Evolutionary conservation across 1,139 yeast genomes (phyloP), one percentile per base, ranked within the genome.

Genomic region (Torulaspora pretoriensis): DNA sequence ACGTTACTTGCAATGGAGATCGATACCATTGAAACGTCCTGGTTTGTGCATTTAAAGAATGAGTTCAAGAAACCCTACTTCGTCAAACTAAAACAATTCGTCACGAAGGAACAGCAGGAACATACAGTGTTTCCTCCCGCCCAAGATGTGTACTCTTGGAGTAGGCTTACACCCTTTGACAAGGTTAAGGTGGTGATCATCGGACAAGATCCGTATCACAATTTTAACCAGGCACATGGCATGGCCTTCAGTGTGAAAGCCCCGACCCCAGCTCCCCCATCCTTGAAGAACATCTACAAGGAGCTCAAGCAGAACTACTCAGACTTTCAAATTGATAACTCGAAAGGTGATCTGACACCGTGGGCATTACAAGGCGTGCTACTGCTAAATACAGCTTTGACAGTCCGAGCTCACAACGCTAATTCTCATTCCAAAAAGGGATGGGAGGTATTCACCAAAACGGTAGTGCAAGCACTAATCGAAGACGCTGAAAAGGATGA

Each of bases 191-290:
- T 94, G 27, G 75, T 92, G 3, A 74, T 94, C 13, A 70, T 94
- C 36, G 99, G 99, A 1, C 99, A 92, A 64, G 99, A 92, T 63
- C 99, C 99, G 0, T 92, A 92, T 62, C 98, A 94, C 64, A 89
- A 89, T 61, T 68, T 67, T 55, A 85, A 86, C 59, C 98, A 92
- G 64, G 99, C 99, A 0, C 98, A 92, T 60, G 99, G 99, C 0
- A 70, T 92, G 24, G 97, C 98, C 4, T 92, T 92, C 58, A 84
- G 95, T 9, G 98, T 92, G 1, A 73, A 80, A 40, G 83, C 86
- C 27, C 96, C 96, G 2, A 81, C 88, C 1, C 77, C 71, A 4
- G 79, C 95, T 0, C 99, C 99, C 1, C 98, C 99, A 1, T 88
- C 97, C 1, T 71, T 92, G 51, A 73, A 79, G 43, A 92, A 92